Base-by-base conservation (phyloP, 345 rosid genomes). In the Iberis pinnata region DNA sequence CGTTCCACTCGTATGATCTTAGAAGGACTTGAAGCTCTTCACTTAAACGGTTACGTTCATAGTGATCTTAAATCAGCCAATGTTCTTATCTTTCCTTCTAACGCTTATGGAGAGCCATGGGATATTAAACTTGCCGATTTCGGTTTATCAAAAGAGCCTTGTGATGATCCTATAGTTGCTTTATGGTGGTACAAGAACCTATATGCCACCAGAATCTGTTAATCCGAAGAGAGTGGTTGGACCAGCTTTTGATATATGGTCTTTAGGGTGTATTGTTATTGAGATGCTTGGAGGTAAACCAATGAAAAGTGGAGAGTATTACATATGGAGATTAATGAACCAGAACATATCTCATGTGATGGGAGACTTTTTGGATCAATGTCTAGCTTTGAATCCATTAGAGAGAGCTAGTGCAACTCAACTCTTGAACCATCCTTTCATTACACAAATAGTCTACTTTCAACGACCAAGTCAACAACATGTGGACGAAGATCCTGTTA, bases 271-370 rank as follows among this genome's bases (percentile, higher is more conserved):
- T 43, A 31, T 56, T 8, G 50, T 56, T 56, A 7, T 0, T 31
- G 7, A 56, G 61, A 56, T 56, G 61, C 43, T 56, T 43, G 61
- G 61, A 16, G 43, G 16, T 16, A 9, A 2, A 5, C 12, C 59
- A 1, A 0, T 12, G 13, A 2, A 4, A 9, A 1, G 9, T 7
- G 16, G 17, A 16, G 1, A 54, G 3, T 8, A 1, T 17, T 54
- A 40, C 26, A 12, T 8, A 8, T 54, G 59, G 59, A 37, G 2
- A 2, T 39, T 15, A 8, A 4, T 54, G 13, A n/a, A n/a, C 6
- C 4, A 5, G 9, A 37, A 13, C 6, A n/a, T 2, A 9, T 40
- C 5, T 54, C 59, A n/a, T 18, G 38, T 22, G 8, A 1, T 26
- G 12, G 59, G 1, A 12, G 47, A 54, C 13, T 54, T 54, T 25